Percentiles rank a stretch among this genome's conserved stretches.
Conservation (phyloP, 2,329 filamentous ascomycete species). For the Aspergillus sp. region DNA sequence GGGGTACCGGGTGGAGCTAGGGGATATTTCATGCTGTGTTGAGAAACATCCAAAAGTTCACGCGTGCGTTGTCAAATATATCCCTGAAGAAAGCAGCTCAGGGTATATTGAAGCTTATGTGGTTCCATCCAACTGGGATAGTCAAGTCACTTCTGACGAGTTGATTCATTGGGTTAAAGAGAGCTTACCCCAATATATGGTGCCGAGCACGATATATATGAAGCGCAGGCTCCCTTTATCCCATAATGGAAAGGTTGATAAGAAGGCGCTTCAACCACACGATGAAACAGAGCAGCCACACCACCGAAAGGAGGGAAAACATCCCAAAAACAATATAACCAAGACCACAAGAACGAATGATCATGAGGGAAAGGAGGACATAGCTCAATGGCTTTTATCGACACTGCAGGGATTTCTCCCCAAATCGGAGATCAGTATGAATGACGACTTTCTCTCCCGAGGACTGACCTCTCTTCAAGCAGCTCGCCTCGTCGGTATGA, state of each 20-base stretch:
- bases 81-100: neutral
- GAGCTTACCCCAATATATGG: constrained; percentile 69
- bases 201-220: constrained; percentile 64
- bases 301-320: neutral
- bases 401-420: too few species aligned
- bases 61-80: neutral
- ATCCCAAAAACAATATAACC: neutral
- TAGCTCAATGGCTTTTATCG: too few species aligned
- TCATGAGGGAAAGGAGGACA: too few species aligned
- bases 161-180: constrained; percentile 65
- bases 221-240: constrained; percentile 68
- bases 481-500: neutral
- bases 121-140: neutral
- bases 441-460: constrained; percentile 9
- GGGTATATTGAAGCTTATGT: constrained; percentile 1
- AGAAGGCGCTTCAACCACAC: constrained; percentile 16
- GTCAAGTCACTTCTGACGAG: constrained; percentile 38
- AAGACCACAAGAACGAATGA: too few species aligned
- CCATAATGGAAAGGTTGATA: constrained; percentile 67
- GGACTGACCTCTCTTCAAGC: constrained; percentile 13
- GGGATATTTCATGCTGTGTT: constrained; percentile 60
- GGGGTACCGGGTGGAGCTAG: constrained; percentile 84
- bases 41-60: constrained; percentile 63
- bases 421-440: neutral
- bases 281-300: neutral